Evolutionary conservation across 495 filamentous ascomycete genomes (phyloP).

Genomic region (Podospora fimiseda): DNA sequence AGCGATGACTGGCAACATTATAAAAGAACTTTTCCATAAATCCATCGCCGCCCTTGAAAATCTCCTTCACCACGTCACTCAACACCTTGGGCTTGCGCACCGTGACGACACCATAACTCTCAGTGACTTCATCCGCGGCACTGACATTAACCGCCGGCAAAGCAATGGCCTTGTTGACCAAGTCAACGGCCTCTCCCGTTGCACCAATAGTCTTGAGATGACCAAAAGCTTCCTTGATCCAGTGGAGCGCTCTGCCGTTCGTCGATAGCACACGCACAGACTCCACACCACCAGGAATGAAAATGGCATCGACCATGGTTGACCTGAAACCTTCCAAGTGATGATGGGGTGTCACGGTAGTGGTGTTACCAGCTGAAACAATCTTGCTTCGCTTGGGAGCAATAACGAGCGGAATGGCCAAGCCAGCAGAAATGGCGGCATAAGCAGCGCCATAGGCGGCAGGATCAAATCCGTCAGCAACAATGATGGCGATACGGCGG

Average conservation of each 20-base stretch:
- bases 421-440: slow-evolving; percentile 50
- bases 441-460: slow-evolving; percentile 59
- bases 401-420: slow-evolving; percentile 68
- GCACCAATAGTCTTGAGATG: slow-evolving; percentile 75
- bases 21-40: slow-evolving; percentile 60
- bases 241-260: slow-evolving; percentile 74
- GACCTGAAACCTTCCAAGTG: slow-evolving; percentile 77
- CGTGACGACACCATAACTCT: slow-evolving; percentile 67
- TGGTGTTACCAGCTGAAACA: slow-evolving; percentile 49
- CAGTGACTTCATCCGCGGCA: slow-evolving; percentile 44
- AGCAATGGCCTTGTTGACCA: slow-evolving; percentile 53
- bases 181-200: slow-evolving; percentile 59
- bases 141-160: slow-evolving; percentile 50
- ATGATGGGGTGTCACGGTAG: slow-evolving; percentile 65
- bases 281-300: slow-evolving; percentile 68
- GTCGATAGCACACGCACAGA: slow-evolving; percentile 52
- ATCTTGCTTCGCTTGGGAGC: slow-evolving; percentile 56
- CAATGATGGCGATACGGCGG: slow-evolving; percentile 68
- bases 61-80: slow-evolving; percentile 43
- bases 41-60: slow-evolving; percentile 55
- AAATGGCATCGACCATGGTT: slow-evolving; percentile 80
- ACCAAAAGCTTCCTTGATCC: slow-evolving; percentile 77
- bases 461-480: slow-evolving; percentile 75
- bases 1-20: slow-evolving; percentile 60
- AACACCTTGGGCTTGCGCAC: slow-evolving; percentile 47